Evolutionary conservation across 352 stramenopile species (phyloP).

Genomic region (Phytopythium cucurbitacearum): DNA sequence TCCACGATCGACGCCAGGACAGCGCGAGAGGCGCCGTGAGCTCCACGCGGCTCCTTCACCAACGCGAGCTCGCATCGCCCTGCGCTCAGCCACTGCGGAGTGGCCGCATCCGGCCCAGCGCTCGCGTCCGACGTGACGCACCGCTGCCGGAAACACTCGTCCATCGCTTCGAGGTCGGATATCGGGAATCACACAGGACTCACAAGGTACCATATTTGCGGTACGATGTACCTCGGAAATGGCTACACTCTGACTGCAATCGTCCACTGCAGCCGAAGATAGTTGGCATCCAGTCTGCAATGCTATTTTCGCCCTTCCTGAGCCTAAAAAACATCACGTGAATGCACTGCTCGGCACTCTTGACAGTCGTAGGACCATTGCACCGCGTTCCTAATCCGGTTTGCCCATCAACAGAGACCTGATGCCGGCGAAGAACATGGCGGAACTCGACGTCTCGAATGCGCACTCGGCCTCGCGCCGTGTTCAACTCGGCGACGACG

Average conservation of each 20-base stretch:
- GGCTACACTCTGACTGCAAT: no score
- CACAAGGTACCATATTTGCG: no score
- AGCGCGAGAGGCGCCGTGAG: constrained; percentile 43
- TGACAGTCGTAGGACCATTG: no score
- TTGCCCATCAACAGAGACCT: no score
- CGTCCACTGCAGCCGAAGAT: no score
- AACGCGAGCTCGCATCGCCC: constrained; percentile 51
- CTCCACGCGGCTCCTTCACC: constrained; percentile 58
- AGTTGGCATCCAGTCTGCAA: no score
- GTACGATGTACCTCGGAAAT: no score
- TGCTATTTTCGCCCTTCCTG: no score
- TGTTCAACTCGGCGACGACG: constrained; percentile 4
- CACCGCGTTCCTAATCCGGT: no score
- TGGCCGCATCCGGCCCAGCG: constrained; percentile 4
- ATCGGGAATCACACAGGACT: no score
- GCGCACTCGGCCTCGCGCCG: not conserved
- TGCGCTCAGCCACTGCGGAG: constrained; percentile 13
- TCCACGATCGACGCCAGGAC: constrained; percentile 45
- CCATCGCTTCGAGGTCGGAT: constrained; percentile 21
- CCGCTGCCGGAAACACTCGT: constrained; percentile 60
- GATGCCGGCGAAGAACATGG: not conserved
- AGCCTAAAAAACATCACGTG: no score
- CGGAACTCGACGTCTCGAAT: not conserved
- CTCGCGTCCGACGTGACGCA: constrained; percentile 53
- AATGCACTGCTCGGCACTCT: no score